Percentiles rank a stretch among this genome's conserved stretches.
These are phyloP conservation scores for Trapa incisa DNA, from an alignment of 345 rosid species.

Conservation along the genomic window DNA sequence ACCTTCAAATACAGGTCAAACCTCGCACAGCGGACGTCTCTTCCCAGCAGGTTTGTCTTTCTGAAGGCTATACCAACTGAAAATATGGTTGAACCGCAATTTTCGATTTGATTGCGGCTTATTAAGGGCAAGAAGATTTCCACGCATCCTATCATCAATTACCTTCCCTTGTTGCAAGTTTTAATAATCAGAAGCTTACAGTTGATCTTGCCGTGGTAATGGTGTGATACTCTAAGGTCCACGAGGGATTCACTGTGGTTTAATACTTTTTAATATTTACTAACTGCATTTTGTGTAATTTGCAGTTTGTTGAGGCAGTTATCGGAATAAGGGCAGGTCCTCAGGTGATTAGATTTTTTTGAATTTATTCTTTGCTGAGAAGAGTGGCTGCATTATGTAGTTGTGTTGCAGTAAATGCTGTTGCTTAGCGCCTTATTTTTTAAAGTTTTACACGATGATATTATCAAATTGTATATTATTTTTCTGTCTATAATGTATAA, in stretches of 20 bases:
- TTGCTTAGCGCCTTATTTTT: neutral
- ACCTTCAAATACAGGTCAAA: constrained; percentile 30
- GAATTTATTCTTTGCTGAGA: neutral
- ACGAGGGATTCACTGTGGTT: neutral
- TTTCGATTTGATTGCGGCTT: too few relatives aligned
- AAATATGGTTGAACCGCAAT: too few relatives aligned
- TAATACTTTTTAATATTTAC: neutral
- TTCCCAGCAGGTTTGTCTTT: constrained; percentile 57
- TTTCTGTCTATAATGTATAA: too few relatives aligned
- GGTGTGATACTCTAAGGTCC: too few relatives aligned
- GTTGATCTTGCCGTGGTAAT: too few relatives aligned
- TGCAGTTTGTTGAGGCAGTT: constrained; percentile 87
- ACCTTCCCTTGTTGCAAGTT: too few relatives aligned
- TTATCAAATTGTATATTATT: too few relatives aligned
- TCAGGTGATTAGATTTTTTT: constrained; percentile 27
- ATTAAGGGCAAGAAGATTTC: too few relatives aligned
- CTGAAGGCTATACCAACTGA: too few relatives aligned
- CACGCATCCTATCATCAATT: too few relatives aligned
- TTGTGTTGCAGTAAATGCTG: neutral
- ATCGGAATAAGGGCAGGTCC: constrained; percentile 43
- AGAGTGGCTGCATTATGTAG: neutral
- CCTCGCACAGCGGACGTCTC: constrained; percentile 91
- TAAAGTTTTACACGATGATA: too few relatives aligned
- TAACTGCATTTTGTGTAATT: neutral
- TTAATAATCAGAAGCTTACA: too few relatives aligned